Base-by-base conservation (phyloP, 805 yeast genomes). In the Zygosaccharomyces gambellarensis region DNA sequence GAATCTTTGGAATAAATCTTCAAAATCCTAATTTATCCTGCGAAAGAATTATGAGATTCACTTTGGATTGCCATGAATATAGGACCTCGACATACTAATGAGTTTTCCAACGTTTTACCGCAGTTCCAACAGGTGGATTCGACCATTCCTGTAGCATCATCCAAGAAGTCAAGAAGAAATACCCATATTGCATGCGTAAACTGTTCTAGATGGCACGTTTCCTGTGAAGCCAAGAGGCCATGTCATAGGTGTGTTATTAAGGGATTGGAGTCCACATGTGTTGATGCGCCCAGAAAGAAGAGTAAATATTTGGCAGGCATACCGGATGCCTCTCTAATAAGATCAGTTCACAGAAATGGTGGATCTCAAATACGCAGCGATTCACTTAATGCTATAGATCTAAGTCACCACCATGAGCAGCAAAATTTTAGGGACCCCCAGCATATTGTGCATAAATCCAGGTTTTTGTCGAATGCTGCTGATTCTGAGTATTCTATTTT, bases 131-230 rank as follows among this genome's bases (percentile, higher is more conserved):
- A 38, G n/a, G 36, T 42, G 27, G 28, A 23, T 21, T 19, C 45
- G 5, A 19, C 38, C 9, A 21, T 25, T 7, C 45, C 45, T 27
- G 25, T 27, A 12, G 25, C 30, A 25, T 17, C 38, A 21, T 34
- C 38, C 27, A 44, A 36, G 39, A 46, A 47, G 48, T 52, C 51
- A 36, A 46, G 52, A 32, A 53, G 56, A 23, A 90, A 90, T 63
- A 90, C 94, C 0, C 74, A 83, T 6, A 74, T 95, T 49, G 98
- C 99, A 4, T 92, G 99, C 59, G 79, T 80, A 36, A 94, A 90
- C 68, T 92, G 99, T 63, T 90, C 90, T 52, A 80, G 82, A 59
- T 87, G 95, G 2, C 99, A 92, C 65, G 80, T 90, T 75, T 87
- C 97, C 0, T 92, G 99, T 67, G 97, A 90, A 58, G 79, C 82